Evolutionary conservation across 2,329 filamentous ascomycete genomes (phyloP).

Genomic region (Cryphonectria japonica): DNA sequence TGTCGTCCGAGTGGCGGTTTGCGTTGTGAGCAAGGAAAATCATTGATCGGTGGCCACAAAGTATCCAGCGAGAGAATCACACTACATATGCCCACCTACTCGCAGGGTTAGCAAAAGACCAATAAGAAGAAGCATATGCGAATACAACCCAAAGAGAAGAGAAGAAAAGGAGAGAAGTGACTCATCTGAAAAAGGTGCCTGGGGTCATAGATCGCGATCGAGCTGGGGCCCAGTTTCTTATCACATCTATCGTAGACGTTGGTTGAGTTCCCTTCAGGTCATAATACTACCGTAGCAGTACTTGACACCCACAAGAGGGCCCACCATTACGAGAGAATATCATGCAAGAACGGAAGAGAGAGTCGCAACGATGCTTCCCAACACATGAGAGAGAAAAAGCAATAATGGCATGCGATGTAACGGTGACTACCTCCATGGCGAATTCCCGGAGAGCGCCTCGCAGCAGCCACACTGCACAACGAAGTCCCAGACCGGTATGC

Average conservation of each 20-base stretch:
- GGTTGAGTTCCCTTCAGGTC: neutral
- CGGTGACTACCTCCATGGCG: neutral
- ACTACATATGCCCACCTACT: neutral
- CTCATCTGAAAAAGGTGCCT: no score
- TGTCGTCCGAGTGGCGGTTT: constrained; percentile 22
- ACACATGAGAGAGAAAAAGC: neutral
- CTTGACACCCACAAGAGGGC: neutral
- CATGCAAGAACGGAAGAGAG: neutral
- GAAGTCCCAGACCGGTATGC: neutral
- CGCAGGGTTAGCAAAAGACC: neutral
- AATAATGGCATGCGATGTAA: constrained; percentile 1
- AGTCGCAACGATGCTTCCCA: neutral
- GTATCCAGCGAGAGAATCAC: neutral
- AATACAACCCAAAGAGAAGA: neutral
- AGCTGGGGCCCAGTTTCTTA: neutral
- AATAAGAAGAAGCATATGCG: neutral
- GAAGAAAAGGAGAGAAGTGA: no score
- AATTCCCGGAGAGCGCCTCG: neutral
- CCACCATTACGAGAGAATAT: neutral
- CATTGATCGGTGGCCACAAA: neutral
- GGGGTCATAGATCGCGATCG: neutral
- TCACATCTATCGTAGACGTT: neutral
- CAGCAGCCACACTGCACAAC: neutral
- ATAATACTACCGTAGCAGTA: neutral
- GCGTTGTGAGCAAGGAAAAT: constrained; percentile 7